Evolutionary conservation across 306 rosid species (phyloP).

Genomic region (Pueraria montana): DNA sequence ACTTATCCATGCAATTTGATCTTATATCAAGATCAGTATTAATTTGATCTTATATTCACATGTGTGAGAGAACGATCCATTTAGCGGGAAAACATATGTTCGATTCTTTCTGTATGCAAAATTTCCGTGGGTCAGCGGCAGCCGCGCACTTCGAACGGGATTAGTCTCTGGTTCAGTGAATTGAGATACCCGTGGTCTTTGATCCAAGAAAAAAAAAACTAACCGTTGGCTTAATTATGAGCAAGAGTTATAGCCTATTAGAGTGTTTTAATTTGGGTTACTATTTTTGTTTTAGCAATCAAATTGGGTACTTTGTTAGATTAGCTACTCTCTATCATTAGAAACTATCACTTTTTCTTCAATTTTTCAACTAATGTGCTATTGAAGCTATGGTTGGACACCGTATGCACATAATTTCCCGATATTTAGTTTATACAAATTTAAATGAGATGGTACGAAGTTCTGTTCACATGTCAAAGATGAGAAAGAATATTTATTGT

Average conservation of each 20-base stretch:
- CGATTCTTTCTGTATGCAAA: no score
- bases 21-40: not conserved
- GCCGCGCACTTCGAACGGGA: no score
- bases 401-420: conserved; percentile 19
- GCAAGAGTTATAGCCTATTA: not conserved
- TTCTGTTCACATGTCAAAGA: conserved; percentile 13
- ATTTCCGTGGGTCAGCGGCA: no score
- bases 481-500: conserved; percentile 7
- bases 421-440: not conserved
- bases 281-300: not conserved
- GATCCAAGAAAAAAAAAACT: no score
- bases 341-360: not conserved
- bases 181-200: no score
- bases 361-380: not conserved
- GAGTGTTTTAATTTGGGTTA: not conserved
- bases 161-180: no score
- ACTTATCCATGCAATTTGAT: not conserved
- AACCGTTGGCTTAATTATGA: not conserved
- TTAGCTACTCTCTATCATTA: not conserved
- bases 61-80: no score
- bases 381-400: conserved; percentile 42
- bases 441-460: not conserved
- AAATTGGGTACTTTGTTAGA: not conserved
- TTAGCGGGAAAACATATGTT: no score
- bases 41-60: no score